phyloP scores from a whole-genome alignment of 805 yeast genomes.

The Ogataea degrootiae region DNA sequence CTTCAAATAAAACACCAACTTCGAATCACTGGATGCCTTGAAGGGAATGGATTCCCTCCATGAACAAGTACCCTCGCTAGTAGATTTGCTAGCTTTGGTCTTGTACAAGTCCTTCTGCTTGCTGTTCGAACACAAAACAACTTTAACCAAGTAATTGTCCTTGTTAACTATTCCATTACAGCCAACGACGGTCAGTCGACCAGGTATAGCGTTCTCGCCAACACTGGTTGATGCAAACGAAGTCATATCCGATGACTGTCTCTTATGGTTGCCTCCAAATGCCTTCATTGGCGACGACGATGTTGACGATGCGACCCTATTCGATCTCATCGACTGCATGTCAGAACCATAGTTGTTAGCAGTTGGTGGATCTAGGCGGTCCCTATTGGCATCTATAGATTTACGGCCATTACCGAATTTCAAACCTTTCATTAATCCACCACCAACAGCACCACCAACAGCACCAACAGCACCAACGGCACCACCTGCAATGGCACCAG shows the following conservation, averaged over 20 bases:
- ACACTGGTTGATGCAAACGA: slow-evolving; percentile 34
- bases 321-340: slow-evolving; percentile 34
- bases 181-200: slow-evolving; percentile 48
- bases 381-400: slow-evolving; percentile 14
- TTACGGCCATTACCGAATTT: slow-evolving; percentile 14
- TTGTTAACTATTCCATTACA: slow-evolving; percentile 15
- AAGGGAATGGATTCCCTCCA: slow-evolving; percentile 68
- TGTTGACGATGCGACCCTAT: slow-evolving; percentile 10
- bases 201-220: slow-evolving; percentile 42
- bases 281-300: slow-evolving; percentile 10
- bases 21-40: slow-evolving; percentile 59
- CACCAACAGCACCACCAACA: slow-evolving; percentile 38
- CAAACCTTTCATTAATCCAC: slow-evolving; percentile 20
- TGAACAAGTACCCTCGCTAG: slow-evolving; percentile 35
- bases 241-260: slow-evolving; percentile 27
- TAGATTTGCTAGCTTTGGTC: slow-evolving; percentile 54
- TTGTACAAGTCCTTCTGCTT: slow-evolving; percentile 56
- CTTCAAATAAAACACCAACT: slow-evolving; percentile 53
- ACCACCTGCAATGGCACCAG: slow-evolving; percentile 35
- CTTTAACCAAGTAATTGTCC: slow-evolving; percentile 46
- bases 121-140: slow-evolving; percentile 34
- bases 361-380: slow-evolving; percentile 15
- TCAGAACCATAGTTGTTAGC: slow-evolving; percentile 25
- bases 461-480: slow-evolving; percentile 33
- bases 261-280: slow-evolving; percentile 3